Conservation (phyloP, 371 early-diverging fungal genomes). For the Phascolomyces articulosus region DNA sequence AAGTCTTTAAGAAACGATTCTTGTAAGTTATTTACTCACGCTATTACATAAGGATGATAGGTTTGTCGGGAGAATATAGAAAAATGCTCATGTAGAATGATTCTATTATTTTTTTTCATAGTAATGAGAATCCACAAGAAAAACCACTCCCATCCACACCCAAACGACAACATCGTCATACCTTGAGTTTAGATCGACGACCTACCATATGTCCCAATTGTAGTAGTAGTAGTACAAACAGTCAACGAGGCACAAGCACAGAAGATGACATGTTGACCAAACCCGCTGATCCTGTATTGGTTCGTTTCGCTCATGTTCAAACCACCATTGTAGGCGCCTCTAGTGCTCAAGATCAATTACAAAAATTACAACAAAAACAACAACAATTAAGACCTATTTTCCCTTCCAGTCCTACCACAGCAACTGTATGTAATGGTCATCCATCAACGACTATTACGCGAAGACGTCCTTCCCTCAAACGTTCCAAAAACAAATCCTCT, state of each 20-base stretch:
- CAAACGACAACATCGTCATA: conserved; percentile 3
- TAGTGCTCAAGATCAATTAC: not conserved
- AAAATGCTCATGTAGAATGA: too few relatives aligned
- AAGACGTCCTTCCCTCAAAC: not conserved
- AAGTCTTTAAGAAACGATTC: conserved; percentile 9
- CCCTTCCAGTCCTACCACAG: not conserved
- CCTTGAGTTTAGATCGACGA: not conserved
- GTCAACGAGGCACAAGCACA: not conserved
- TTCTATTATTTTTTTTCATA: not conserved
- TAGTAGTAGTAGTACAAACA: not conserved
- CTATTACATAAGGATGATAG: too few relatives aligned
- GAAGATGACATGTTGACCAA: not conserved
- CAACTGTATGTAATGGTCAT: not conserved
- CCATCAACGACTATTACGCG: too few relatives aligned
- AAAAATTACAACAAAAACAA: not conserved
- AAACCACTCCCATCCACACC: not conserved
- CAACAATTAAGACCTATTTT: not conserved
- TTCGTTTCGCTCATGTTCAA: not conserved
- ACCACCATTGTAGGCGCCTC: not conserved
- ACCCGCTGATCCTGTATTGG: not conserved
- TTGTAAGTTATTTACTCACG: conserved; percentile 6
- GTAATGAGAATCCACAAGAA: not conserved
- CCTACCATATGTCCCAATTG: not conserved
- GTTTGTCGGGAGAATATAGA: too few relatives aligned
- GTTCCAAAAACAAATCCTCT: not conserved